Evolutionary conservation across 306 rosid species (phyloP), one percentile per base, ranked within the genome.

Genomic region (Malus asiatica): DNA sequence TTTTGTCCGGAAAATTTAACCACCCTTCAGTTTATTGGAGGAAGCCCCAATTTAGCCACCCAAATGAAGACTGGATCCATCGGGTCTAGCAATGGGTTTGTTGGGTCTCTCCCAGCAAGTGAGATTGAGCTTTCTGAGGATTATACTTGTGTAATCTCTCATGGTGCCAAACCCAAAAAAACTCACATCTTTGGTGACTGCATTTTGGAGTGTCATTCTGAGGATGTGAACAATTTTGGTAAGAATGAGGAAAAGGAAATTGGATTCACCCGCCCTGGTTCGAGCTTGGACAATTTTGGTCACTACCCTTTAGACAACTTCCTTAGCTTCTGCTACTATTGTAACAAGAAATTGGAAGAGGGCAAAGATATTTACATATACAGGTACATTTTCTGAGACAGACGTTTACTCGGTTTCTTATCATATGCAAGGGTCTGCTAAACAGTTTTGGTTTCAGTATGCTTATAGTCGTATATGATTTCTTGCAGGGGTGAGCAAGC

Each of bases 101-200:
- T 86, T 0, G 90, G 81, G 80, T 83, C 96, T 76, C 84, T 91
- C 73, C 81, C 96, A 11, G 88, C 97, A 55, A 79, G 77, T 89
- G 91, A 93, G 81, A 88, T 93, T 83, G 97, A 89, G 76, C 92
- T 81, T 46, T 91, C 97, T 51, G 98, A 93, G 89, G 97, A 93
- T 82, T 91, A 93, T 78, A 91, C 98, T 8, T 83, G 98, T 87
- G 97, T 91, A 25, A 93, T 88, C 72, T 84, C 92, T 11, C 96
- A 85, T 71, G 98, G 98, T 27, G 88, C 89, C 42, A 88, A 89
- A 63, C 91, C 97, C 29, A 93, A 89, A 86, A 91, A 88, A 66
- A 93, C 93, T 77, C 96, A 86, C 71, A 88, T 93, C 68, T 93
- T 76, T 86, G 91, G 98, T 73, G 98, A 91, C 82, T 87, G 86